Percentiles rank a stretch among this genome's conserved stretches.
These are phyloP conservation scores for Chaetomium fimeti DNA, from an alignment of 495 filamentous ascomycete species.

Conservation along the genomic window DNA sequence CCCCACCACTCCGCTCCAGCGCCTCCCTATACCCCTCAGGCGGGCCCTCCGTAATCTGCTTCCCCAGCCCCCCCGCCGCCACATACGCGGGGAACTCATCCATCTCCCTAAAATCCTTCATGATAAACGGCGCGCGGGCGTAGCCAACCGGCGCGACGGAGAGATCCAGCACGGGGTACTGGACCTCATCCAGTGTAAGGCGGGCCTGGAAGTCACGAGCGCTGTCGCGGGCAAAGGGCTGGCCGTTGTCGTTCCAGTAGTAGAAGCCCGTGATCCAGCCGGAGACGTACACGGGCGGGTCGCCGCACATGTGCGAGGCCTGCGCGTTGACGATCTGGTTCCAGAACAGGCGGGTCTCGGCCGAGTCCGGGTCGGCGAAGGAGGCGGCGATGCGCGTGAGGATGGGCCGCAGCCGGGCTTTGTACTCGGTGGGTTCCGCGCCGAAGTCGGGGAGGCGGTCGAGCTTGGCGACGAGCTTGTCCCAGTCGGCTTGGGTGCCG, in stretches of 20 bases:
- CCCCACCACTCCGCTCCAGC: constrained; percentile 20
- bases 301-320: constrained; percentile 24
- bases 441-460: constrained; percentile 39
- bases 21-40: constrained; percentile 31
- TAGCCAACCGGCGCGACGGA: constrained; percentile 31
- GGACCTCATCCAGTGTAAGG: constrained; percentile 26
- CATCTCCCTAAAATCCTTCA: constrained; percentile 28
- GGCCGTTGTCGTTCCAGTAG: constrained; percentile 45
- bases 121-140: constrained; percentile 31
- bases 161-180: constrained; percentile 31
- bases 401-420: constrained; percentile 36
- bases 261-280: constrained; percentile 54
- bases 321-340: constrained; percentile 32
- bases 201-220: background rate
- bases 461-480: constrained; percentile 32
- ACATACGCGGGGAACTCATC: constrained; percentile 29
- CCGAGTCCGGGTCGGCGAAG: constrained; percentile 38
- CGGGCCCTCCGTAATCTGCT: constrained; percentile 27
- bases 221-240: constrained; percentile 16
- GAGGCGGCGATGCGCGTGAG: constrained; percentile 38
- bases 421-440: constrained; percentile 35
- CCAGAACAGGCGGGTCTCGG: constrained; percentile 45
- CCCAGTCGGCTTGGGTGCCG: constrained; percentile 39
- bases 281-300: constrained; percentile 33
- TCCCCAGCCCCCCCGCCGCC: constrained; percentile 32